Conservation (phyloP, 164 flowering plant genomes). For the Cinnamomum micranthum region DNA sequence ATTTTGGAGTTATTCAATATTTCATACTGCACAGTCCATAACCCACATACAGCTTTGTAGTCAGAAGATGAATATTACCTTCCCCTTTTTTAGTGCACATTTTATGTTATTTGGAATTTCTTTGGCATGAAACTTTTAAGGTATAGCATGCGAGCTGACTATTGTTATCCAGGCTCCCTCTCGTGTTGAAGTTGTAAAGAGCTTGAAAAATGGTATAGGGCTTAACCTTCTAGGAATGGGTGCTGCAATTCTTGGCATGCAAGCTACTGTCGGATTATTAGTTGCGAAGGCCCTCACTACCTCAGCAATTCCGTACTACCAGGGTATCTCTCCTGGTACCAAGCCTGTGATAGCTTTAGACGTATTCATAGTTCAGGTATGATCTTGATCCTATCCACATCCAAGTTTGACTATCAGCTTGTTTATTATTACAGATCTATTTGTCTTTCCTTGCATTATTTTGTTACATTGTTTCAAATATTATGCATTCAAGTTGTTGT, state of each 20-base stretch:
- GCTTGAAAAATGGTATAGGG: constrained; percentile 78
- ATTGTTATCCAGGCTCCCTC: constrained; percentile 79
- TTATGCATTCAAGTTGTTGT: background rate
- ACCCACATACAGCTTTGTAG: background rate
- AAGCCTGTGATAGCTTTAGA: constrained; percentile 96
- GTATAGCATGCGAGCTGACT: background rate
- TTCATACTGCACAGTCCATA: background rate
- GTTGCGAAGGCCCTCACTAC: constrained; percentile 95
- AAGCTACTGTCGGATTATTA: constrained; percentile 89
- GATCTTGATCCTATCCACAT: background rate
- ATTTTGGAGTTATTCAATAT: background rate
- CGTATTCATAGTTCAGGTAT: constrained; percentile 97
- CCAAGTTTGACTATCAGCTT: background rate
- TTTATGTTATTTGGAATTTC: background rate
- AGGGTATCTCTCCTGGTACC: constrained; percentile 69
- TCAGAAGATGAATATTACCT: background rate
- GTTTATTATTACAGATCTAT: background rate
- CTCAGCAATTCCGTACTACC: constrained; percentile 80
- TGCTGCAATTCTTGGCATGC: constrained; percentile 95
- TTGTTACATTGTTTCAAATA: background rate
- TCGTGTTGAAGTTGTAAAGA: constrained; percentile 89
- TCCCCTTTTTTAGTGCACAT: background rate
- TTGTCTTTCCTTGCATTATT: background rate
- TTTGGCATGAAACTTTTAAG: background rate
- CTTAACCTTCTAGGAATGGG: constrained; percentile 93